phyloP scores from a whole-genome alignment of 148 eudicot species.

The Cornus florida region DNA sequence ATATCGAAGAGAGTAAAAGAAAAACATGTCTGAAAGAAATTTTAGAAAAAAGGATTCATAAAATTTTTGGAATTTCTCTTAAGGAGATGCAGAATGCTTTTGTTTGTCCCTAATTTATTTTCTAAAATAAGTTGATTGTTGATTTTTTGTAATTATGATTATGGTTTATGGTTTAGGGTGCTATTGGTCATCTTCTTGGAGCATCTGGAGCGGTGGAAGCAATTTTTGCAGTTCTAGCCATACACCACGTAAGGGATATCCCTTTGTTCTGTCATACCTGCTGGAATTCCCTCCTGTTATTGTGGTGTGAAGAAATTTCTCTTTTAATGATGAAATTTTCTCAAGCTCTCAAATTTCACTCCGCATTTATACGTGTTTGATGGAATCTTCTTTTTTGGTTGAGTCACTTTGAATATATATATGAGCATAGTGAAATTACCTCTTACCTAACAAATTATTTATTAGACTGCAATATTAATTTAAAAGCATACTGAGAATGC shows the following conservation, averaged over 20 bases:
- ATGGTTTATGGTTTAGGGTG: slow-evolving; percentile 52
- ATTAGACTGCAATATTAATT: not conserved
- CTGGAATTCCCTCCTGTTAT: not conserved
- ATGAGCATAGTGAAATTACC: not conserved
- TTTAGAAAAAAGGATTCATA: too few species aligned
- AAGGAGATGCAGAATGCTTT: too few species aligned
- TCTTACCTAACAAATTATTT: too few species aligned
- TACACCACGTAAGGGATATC: slow-evolving; percentile 59
- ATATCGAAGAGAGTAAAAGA: too few species aligned
- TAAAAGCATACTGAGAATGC: not conserved
- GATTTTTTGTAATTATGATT: not conserved
- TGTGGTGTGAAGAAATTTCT: not conserved
- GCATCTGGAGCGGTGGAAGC: slow-evolving; percentile 99
- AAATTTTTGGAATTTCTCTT: too few species aligned
- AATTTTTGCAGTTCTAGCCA: slow-evolving; percentile 69
- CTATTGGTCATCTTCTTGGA: slow-evolving; percentile 93
- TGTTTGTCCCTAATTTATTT: not conserved
- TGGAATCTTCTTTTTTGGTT: not conserved
- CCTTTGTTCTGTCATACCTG: not conserved
- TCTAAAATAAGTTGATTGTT: not conserved
- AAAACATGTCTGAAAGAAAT: too few species aligned
- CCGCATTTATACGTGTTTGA: not conserved
- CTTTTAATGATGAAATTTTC: too few species aligned
- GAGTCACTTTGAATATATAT: not conserved
- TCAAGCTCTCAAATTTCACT: not conserved